Evolutionary conservation across 2,329 filamentous ascomycete species (phyloP).

Genomic region (Fusarium equiseti): DNA sequence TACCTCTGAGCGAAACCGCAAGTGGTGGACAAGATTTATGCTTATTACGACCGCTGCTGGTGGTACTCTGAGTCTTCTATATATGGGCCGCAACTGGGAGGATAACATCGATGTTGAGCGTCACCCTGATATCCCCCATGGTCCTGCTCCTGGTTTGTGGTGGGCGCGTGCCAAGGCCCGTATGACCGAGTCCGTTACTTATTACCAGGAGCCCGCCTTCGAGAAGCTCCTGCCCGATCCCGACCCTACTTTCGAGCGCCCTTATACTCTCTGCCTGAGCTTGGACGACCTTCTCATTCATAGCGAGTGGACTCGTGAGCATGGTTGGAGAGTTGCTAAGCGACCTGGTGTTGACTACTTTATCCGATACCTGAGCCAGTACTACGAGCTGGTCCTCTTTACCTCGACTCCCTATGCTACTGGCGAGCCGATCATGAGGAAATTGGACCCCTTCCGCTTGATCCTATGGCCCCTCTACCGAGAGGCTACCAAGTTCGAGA

Average conservation of each 20-base stretch:
- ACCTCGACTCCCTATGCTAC: constrained; percentile 87
- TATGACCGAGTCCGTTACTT: constrained; percentile 79
- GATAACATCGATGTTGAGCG: constrained; percentile 78
- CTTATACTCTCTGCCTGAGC: constrained; percentile 92
- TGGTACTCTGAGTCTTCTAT: constrained; percentile 71
- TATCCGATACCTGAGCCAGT: constrained; percentile 93
- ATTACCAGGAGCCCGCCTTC: constrained; percentile 97
- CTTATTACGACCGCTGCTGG: constrained; percentile 72
- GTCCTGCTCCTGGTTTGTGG: constrained; percentile 81
- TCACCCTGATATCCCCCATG: constrained; percentile 80
- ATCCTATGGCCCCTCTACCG: constrained; percentile 95
- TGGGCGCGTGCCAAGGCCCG: constrained; percentile 85
- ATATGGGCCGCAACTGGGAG: constrained; percentile 91
- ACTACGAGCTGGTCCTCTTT: constrained; percentile 98
- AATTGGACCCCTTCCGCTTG: constrained; percentile 94
- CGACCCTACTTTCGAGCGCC: constrained; percentile 82
- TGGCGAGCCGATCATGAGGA: constrained; percentile 88
- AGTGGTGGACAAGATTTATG: constrained; percentile 79
- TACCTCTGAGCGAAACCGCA: constrained; percentile 85
- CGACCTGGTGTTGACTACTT: constrained; percentile 97
- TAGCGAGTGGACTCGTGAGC: constrained; percentile 92
- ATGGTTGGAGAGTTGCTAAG: constrained; percentile 96
- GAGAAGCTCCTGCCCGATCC: constrained; percentile 89
- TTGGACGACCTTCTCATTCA: constrained; percentile 95
- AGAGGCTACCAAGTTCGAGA: constrained; percentile 96